These are phyloP conservation scores for Aspergillus sclerotialis DNA, from an alignment of 2,329 filamentous ascomycete genomes.

Conservation along the genomic window DNA sequence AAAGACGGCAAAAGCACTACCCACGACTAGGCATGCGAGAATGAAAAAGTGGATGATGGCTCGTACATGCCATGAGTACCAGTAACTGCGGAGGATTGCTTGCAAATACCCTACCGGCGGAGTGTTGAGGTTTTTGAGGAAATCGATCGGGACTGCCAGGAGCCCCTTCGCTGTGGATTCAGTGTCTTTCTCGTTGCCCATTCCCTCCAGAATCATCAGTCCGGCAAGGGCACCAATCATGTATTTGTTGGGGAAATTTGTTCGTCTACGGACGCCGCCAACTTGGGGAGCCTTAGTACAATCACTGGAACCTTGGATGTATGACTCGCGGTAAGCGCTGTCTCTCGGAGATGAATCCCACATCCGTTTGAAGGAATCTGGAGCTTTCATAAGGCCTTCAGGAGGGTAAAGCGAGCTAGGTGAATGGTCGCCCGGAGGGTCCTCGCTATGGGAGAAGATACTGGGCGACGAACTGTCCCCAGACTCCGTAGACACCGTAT, in stretches of 20 bases:
- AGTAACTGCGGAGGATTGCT: constrained; percentile 18
- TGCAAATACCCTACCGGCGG: constrained; percentile 18
- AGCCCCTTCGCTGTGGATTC: constrained; percentile 62
- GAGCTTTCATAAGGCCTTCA: constrained; percentile 38
- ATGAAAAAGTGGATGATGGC: constrained; percentile 42
- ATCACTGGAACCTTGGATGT: constrained; percentile 24
- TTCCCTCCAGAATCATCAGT: constrained; percentile 82
- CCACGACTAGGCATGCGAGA: constrained; percentile 45
- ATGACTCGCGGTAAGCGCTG: constrained; percentile 32
- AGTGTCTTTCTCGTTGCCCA: constrained; percentile 58
- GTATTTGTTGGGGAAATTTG: constrained; percentile 60
- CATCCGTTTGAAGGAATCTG: constrained; percentile 38
- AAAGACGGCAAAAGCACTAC: constrained; percentile 50
- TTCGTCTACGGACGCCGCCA: constrained; percentile 39
- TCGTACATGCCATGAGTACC: constrained; percentile 31
- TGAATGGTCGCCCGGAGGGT: constrained; percentile 24
- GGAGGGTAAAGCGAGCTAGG: constrained; percentile 26
- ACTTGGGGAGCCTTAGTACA: constrained; percentile 26
- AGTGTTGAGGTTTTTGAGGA: constrained; percentile 39
- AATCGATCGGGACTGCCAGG: constrained; percentile 55
- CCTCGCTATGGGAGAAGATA: constrained; percentile 35
- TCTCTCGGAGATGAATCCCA: constrained; percentile 27
- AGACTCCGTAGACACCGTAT: constrained; percentile 30
- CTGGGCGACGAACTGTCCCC: constrained; percentile 31
- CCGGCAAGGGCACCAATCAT: constrained; percentile 91